Base-by-base conservation (phyloP, 495 filamentous ascomycete genomes). In the Xylaria sp. region DNA sequence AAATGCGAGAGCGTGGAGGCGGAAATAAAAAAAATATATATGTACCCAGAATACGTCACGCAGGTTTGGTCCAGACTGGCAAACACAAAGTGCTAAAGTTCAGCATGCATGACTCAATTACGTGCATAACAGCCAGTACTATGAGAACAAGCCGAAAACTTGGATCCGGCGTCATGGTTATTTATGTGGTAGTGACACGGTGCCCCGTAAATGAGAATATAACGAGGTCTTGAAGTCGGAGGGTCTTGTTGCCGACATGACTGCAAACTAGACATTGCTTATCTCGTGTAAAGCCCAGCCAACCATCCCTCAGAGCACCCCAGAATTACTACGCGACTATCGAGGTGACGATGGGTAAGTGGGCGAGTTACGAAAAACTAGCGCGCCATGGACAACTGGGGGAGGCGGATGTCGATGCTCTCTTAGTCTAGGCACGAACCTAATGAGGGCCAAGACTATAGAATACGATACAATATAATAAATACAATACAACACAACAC, bases 91-190 rank as follows among this genome's bases (percentile, higher is more conserved):
- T 40, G n/a, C 63, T 62, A 63, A 24, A 63, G 68, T 63, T 63
- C n/a, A 61, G n/a, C n/a, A 50, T 17, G 52, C 58, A 63, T 35
- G 58, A 63, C 68, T 63, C 68, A 63, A 55, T 17, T 40, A 33
- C 37, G 17, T 63, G 43, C 57, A 69, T 58, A 31, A 52, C 40
- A 69, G 57, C 6, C n/a, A 58, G 19, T 29, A 11, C 24, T 31
- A 24, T 5, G 26, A 17, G 12, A 31, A 15, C 26, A 31, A 55
- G 5, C 14, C 52, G 5, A 55, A 53, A 55, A 55, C 17, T 59
- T 59, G 57, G 6, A 59, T 37, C 19, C 17, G 9, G 57, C 57
- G 33, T 40, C 31, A 37, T 59, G 12, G 33, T 37, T 37, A 40
- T 37, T 21, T 21, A 37, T 31, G 57, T 59, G 29, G 33, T 6